Evolutionary conservation across 2,329 filamentous ascomycete species (phyloP).

Genomic region (Cordyceps pruinosa): DNA sequence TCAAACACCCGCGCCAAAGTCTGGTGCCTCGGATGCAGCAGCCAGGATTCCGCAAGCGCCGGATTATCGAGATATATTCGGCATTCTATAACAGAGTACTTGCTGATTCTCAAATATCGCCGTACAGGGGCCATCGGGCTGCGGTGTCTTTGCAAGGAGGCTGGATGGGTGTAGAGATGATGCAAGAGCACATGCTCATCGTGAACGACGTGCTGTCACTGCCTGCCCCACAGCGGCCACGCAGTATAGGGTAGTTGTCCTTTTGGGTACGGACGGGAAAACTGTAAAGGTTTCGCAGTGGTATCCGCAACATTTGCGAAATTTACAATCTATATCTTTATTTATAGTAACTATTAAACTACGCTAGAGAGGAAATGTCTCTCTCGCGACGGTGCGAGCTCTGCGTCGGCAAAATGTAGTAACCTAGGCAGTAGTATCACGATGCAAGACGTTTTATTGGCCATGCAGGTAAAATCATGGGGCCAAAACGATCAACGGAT

Average conservation of each 20-base stretch:
- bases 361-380: too few relatives aligned
- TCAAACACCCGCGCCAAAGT: conserved; percentile 78
- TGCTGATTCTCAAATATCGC: conserved; percentile 84
- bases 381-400: not conserved
- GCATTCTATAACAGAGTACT: conserved; percentile 91
- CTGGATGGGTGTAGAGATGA: not conserved
- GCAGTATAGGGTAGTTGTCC: not conserved
- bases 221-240: not conserved
- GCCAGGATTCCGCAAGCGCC: conserved; percentile 72
- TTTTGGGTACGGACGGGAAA: not conserved
- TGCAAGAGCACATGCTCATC: not conserved
- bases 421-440: too few relatives aligned
- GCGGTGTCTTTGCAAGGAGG: not conserved
- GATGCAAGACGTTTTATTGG: too few relatives aligned
- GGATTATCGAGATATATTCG: conserved; percentile 95
- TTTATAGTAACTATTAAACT: too few relatives aligned
- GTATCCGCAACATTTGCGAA: too few relatives aligned
- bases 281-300: too few relatives aligned
- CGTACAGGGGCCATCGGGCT: conserved; percentile 73
- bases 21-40: conserved; percentile 69
- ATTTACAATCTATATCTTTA: too few relatives aligned
- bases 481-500: not conserved
- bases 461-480: not conserved
- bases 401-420: not conserved
- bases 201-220: conserved; percentile 2